phyloP scores from a whole-genome alignment of 2,329 filamentous ascomycete genomes.

The Aspergillus texensis region DNA sequence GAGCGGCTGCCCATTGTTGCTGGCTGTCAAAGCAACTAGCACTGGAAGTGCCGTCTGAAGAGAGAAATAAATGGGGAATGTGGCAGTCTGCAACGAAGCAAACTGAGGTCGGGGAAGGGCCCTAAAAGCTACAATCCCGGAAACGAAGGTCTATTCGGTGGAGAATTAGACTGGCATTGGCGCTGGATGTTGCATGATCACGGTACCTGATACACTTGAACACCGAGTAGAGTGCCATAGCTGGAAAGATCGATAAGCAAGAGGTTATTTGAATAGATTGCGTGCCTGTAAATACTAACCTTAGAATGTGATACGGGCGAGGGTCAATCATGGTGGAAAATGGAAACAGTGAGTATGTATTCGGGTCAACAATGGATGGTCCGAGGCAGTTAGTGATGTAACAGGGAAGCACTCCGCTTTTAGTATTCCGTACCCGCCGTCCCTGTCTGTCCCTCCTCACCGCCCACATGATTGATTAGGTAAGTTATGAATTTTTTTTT shows the following conservation, averaged over 20 bases:
- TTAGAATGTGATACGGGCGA: constrained; percentile 38
- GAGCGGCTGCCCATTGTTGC: constrained; percentile 51
- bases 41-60: constrained; percentile 77
- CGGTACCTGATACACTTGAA: constrained; percentile 78
- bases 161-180: neutral
- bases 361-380: neutral
- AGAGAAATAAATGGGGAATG: constrained; percentile 82
- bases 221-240: constrained; percentile 85
- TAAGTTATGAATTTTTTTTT: constrained; percentile 10
- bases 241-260: constrained; percentile 47
- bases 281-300: constrained; percentile 21
- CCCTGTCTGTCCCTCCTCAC: neutral
- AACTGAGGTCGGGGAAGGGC: constrained; percentile 79
- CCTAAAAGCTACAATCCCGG: constrained; percentile 74
- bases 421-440: neutral
- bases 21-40: constrained; percentile 77
- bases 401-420: neutral
- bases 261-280: neutral
- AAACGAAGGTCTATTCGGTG: constrained; percentile 68
- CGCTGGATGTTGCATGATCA: constrained; percentile 3
- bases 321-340: constrained; percentile 33
- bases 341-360: neutral
- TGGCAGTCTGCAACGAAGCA: constrained; percentile 73
- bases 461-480: constrained; percentile 4
- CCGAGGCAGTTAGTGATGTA: neutral